Evolutionary conservation across 768 basidiomycete species (phyloP), one percentile per base, ranked within the genome.

Genomic region (Megacollybia marginata): DNA sequence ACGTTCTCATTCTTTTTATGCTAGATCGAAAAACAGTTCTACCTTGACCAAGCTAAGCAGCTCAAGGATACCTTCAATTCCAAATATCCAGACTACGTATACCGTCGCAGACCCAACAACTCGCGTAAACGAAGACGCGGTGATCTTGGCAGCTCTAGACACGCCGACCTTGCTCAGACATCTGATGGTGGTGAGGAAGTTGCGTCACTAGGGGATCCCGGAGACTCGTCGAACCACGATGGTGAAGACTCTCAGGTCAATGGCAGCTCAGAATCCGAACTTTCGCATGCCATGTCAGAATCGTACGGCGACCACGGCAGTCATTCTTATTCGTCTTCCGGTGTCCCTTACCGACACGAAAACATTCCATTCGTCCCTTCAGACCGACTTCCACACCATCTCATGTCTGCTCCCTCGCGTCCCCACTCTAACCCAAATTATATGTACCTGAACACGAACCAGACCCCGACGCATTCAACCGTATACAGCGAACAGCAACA

Each of bases 61-160:
- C 69, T 92, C 48, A 92, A 92, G 65, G 90, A 92, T 55, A 82
- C 70, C 48, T 92, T 92, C 72, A 92, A 92, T 65, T 67, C 76
- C 19, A 86, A 82, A 61, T 92, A 91, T 65, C 90, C 90, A 13
- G 88, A 91, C 74, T 92, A 92, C 57, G 88, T 92, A 42, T 92
- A 92, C 70, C 80, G 83, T 58, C 81, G 90, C 47, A 76, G 90
- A 46, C 90, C 90, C 23, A 92, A 92, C 69, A 90, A 92, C 62
- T 85, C 85, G 49, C 81, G 90, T 58, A 85, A 80, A 57, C 66
- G 69, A 34, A 67, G 76, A 46, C 43, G 35, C 44, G 32, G 46
- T 42, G 23, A 43, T 47, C 15, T 40, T 47, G 9, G 40, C 42
- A 13, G 2, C 40, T 5, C 19, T 44, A 11, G 40, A 45, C 6